Conservation (phyloP, 805 yeast species). For the Tetrapisispora nanseiensis region DNA sequence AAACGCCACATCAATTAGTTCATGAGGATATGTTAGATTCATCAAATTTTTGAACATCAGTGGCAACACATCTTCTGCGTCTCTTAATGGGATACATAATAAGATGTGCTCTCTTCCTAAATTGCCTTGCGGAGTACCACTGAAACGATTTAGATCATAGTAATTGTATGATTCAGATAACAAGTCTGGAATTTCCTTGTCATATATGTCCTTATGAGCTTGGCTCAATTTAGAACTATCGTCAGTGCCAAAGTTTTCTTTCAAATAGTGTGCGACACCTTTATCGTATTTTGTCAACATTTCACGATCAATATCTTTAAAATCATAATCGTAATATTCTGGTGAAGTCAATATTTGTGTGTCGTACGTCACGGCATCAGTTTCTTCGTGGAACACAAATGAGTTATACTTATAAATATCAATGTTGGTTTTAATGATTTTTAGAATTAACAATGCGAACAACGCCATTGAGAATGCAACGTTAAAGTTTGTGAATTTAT, state of each 20-base stretch:
- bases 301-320: slow-evolving; percentile 28
- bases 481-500: neutral
- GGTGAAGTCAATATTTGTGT: slow-evolving; percentile 18
- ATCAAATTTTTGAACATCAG: slow-evolving; percentile 76
- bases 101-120: slow-evolving; percentile 52
- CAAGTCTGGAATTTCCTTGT: slow-evolving; percentile 30
- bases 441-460: neutral
- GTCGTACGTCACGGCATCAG: slow-evolving; percentile 1
- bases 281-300: slow-evolving; percentile 30
- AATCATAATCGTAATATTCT: slow-evolving; percentile 29
- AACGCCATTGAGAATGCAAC: neutral
- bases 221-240: neutral
- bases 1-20: slow-evolving; percentile 68
- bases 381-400: neutral
- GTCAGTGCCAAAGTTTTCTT: slow-evolving; percentile 19
- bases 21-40: slow-evolving; percentile 80
- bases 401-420: neutral
- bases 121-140: slow-evolving; percentile 43
- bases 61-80: slow-evolving; percentile 69
- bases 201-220: neutral
- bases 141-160: slow-evolving; percentile 51
- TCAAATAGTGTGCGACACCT: slow-evolving; percentile 31
- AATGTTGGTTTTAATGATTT: neutral
- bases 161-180: slow-evolving; percentile 42
- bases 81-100: slow-evolving; percentile 65